Conservation (phyloP, 1,139 yeast genomes). For the Magnusiomyces tetraspermus region DNA sequence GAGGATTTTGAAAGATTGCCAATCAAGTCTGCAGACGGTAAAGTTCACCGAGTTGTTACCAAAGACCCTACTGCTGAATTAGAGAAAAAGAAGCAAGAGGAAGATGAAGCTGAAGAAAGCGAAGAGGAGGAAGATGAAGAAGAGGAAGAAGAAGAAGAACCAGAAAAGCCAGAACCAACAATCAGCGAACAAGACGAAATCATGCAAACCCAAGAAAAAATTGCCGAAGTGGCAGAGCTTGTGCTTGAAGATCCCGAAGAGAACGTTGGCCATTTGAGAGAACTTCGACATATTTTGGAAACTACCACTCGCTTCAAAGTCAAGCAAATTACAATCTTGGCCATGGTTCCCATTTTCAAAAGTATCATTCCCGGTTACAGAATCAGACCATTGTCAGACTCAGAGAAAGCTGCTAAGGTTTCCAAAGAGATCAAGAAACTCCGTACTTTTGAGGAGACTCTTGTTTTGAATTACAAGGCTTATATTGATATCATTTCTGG, state of each 20-base stretch:
- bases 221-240: slow-evolving; percentile 71
- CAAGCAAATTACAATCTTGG: slow-evolving; percentile 62
- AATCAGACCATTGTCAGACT: slow-evolving; percentile 71
- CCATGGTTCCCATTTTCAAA: slow-evolving; percentile 78
- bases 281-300: slow-evolving; percentile 59
- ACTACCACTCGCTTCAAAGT: slow-evolving; percentile 58
- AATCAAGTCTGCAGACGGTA: slow-evolving; percentile 63
- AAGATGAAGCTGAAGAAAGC: slow-evolving; percentile 11
- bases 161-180: neutral
- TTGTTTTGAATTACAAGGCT: slow-evolving; percentile 59
- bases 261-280: slow-evolving; percentile 53
- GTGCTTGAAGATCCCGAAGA: slow-evolving; percentile 89
- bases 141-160: slow-evolving; percentile 7
- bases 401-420: slow-evolving; percentile 73
- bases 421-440: slow-evolving; percentile 69
- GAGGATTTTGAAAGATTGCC: slow-evolving; percentile 64
- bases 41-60: slow-evolving; percentile 48
- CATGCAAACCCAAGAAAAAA: slow-evolving; percentile 61
- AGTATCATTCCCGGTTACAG: slow-evolving; percentile 80
- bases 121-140: slow-evolving; percentile 10
- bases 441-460: slow-evolving; percentile 69
- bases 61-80: slow-evolving; percentile 19
- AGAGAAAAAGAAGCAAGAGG: slow-evolving; percentile 16
- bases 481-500: slow-evolving; percentile 49
- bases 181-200: slow-evolving; percentile 10